These are phyloP conservation scores for Leccinum arenicola DNA, from an alignment of 768 basidiomycete genomes.

Conservation along the genomic window DNA sequence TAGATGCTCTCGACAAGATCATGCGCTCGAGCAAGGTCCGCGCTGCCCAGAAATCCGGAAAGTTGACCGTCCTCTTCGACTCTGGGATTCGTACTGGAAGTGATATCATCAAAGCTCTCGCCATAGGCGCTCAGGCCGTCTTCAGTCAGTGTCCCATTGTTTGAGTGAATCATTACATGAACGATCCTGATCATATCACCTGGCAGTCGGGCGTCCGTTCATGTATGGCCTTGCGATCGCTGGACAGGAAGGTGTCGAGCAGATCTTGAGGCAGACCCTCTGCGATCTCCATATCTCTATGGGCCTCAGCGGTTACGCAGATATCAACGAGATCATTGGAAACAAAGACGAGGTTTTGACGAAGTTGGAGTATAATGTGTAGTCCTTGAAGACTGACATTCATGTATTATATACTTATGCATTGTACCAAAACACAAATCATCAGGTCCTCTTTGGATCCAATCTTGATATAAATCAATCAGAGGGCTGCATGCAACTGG, in stretches of 20 bases:
- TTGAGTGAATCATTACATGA: not conserved
- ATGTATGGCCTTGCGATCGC: constrained; percentile 69
- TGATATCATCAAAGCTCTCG: constrained; percentile 83
- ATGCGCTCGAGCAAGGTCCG: constrained; percentile 58
- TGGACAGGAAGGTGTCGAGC: constrained; percentile 73
- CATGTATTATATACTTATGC: not conserved
- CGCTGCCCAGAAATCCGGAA: constrained; percentile 56
- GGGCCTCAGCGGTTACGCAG: constrained; percentile 58
- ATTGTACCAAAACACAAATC: not conserved
- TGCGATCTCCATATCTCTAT: constrained; percentile 68
- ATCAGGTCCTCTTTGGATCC: no score
- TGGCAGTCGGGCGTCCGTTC: constrained; percentile 67
- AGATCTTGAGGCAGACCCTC: constrained; percentile 64
- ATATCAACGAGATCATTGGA: constrained; percentile 59
- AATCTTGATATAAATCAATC: no score
- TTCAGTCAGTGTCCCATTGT: constrained; percentile 48
- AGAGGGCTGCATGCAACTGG: no score
- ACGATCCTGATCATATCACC: not conserved
- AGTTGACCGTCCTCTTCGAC: constrained; percentile 62
- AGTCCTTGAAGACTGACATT: not conserved
- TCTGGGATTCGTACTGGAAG: constrained; percentile 82
- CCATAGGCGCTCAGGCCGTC: constrained; percentile 81
- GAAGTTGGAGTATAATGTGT: constrained; percentile 21
- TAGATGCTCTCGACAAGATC: constrained; percentile 70
- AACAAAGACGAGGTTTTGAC: constrained; percentile 37